Percentiles rank a stretch among this genome's conserved stretches.
Conservation (phyloP, 176 grass and related monocot genomes). For the Eleusine coracana region DNA sequence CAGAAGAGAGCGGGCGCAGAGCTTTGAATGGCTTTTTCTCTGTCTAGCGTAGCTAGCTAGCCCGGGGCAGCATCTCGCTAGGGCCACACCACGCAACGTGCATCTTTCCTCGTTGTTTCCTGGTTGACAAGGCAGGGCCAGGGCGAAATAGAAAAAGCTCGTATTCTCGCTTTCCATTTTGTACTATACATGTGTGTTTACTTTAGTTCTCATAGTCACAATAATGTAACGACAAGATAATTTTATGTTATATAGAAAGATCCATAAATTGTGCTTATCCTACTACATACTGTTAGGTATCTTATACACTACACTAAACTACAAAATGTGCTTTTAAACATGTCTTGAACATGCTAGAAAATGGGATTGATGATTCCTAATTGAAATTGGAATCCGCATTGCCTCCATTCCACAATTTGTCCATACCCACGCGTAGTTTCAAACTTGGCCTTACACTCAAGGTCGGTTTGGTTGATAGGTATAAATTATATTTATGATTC, state of each 20-base stretch:
- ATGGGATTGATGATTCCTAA: neutral
- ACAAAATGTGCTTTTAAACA: neutral
- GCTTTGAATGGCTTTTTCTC: conserved; percentile 42
- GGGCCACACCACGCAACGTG: conserved; percentile 43
- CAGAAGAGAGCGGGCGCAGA: conserved; percentile 30
- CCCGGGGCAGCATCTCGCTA: conserved; percentile 11
- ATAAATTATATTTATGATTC: neutral
- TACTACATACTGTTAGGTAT: neutral
- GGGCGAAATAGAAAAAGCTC: neutral
- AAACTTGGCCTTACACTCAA: neutral
- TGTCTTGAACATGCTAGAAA: neutral
- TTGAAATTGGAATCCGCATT: neutral
- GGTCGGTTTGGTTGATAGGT: neutral
- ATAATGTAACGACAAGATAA: neutral
- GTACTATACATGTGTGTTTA: neutral
- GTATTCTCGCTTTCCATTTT: neutral
- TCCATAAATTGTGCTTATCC: neutral
- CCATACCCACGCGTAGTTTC: too few species aligned
- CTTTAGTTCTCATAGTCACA: neutral
- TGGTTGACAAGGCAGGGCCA: neutral
- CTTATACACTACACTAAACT: neutral
- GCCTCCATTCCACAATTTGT: neutral
- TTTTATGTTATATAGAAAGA: neutral
- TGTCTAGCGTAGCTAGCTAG: neutral
- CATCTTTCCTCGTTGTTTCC: conserved; percentile 24